phyloP scores from a whole-genome alignment of 441 rosid genomes.

The Pelargonium citronellum region DNA sequence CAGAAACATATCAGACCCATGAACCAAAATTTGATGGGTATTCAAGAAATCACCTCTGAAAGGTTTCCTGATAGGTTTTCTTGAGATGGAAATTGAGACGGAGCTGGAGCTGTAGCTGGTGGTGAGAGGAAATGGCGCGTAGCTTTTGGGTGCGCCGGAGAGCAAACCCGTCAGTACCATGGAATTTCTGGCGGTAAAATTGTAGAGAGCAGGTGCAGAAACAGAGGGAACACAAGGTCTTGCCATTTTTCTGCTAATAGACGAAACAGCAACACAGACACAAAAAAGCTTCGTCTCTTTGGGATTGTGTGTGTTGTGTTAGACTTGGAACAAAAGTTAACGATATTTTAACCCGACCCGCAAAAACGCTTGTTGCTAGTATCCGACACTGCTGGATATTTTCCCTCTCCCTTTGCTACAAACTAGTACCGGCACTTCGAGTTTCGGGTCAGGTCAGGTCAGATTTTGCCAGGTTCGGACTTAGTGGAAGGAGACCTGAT shows the following conservation, averaged over 20 bases:
- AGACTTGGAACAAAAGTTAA: neutral
- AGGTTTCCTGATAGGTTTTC: neutral
- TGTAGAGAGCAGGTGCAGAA: neutral
- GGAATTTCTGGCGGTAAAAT: neutral
- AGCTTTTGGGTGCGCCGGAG: neutral
- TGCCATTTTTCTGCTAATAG: neutral
- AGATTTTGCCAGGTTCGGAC: too few relatives aligned
- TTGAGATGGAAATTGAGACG: neutral
- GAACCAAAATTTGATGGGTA: neutral
- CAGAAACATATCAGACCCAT: neutral
- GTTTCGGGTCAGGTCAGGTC: too few relatives aligned
- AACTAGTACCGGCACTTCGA: too few relatives aligned
- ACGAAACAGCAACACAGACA: neutral
- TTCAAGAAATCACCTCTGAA: neutral
- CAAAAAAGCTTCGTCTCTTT: neutral
- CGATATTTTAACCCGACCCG: neutral
- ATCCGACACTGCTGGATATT: too few relatives aligned
- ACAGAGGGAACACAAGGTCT: neutral
- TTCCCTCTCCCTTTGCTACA: too few relatives aligned
- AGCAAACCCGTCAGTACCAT: neutral
- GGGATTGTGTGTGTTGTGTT: neutral
- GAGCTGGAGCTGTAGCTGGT: neutral
- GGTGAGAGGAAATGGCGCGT: neutral
- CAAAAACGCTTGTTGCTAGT: neutral
- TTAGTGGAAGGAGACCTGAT: too few relatives aligned